Percentiles rank a stretch among this genome's conserved stretches.
These are phyloP conservation scores for Dryas alaskensis DNA, from an alignment of 306 rosid species.

Conservation along the genomic window DNA sequence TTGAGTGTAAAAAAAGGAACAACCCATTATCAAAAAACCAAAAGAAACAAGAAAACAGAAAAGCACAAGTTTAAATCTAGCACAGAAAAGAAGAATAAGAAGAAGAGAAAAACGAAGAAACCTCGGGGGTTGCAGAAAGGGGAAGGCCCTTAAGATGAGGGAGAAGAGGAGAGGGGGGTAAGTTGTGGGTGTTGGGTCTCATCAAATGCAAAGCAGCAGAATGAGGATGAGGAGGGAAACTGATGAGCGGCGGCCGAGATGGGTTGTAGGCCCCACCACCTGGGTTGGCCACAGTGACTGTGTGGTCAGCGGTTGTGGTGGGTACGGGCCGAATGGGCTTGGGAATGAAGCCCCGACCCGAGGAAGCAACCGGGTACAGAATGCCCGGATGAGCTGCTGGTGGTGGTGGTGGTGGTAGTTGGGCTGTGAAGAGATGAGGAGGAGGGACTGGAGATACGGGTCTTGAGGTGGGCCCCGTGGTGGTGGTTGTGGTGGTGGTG, in stretches of 20 bases:
- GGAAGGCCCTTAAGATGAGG: conserved; percentile 40
- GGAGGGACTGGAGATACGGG: conserved; percentile 2
- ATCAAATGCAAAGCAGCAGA: conserved; percentile 38
- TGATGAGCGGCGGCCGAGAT: conserved; percentile 35
- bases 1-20: not conserved
- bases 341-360: conserved; percentile 48
- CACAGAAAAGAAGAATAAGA: not conserved
- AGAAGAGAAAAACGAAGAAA: conserved; percentile 11
- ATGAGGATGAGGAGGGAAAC: conserved; percentile 38
- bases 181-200: conserved; percentile 31
- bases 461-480: not conserved
- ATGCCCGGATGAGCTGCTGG: conserved; percentile 32
- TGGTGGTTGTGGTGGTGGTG: conserved; percentile 18
- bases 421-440: conserved; percentile 7
- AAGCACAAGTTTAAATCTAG: no score
- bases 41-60: not conserved
- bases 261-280: conserved; percentile 24
- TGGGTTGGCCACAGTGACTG: conserved; percentile 41
- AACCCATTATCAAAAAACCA: not conserved
- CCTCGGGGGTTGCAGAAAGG: conserved; percentile 42
- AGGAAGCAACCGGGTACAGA: conserved; percentile 55
- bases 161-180: conserved; percentile 38
- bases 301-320: conserved; percentile 23
- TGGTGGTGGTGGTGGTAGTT: conserved; percentile 19
- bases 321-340: conserved; percentile 27